phyloP scores from a whole-genome alignment of 345 rosid genomes.

The Brassica juncea region DNA sequence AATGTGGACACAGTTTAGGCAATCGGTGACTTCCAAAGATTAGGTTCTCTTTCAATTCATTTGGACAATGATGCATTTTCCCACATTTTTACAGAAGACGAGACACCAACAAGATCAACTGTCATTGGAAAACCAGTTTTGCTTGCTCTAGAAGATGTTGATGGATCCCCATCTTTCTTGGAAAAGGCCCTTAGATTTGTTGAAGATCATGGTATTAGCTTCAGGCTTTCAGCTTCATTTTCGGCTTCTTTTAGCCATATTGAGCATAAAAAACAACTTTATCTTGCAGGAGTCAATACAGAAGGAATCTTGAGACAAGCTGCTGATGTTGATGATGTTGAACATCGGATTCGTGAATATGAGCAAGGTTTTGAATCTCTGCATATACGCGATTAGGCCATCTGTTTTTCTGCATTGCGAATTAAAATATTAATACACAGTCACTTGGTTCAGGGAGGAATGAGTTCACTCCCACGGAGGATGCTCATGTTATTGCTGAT shows the following conservation, averaged over 20 bases:
- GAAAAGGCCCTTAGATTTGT: slow-evolving; percentile 93
- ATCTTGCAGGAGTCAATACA: slow-evolving; percentile 65
- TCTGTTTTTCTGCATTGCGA: neutral
- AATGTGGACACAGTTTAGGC: slow-evolving; percentile 5
- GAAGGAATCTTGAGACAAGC: slow-evolving; percentile 99
- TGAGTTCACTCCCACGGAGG: slow-evolving; percentile 71
- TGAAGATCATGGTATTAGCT: slow-evolving; percentile 79
- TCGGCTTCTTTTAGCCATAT: neutral
- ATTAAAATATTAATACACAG: slow-evolving; percentile 1
- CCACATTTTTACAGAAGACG: slow-evolving; percentile 52
- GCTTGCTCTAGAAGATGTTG: slow-evolving; percentile 95
- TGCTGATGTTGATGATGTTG: slow-evolving; percentile 96
- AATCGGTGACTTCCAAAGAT: neutral
- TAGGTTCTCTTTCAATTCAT: slow-evolving; percentile 26
- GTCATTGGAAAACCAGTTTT: slow-evolving; percentile 82
- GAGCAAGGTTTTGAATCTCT: slow-evolving; percentile 69
- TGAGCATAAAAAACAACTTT: slow-evolving; percentile 38
- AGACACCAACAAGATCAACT: slow-evolving; percentile 52
- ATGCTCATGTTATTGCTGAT: slow-evolving; percentile 90
- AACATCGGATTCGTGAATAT: slow-evolving; percentile 80
- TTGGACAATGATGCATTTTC: slow-evolving; percentile 19
- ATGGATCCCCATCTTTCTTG: slow-evolving; percentile 96
- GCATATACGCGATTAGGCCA: neutral
- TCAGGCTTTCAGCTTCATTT: slow-evolving; percentile 23
- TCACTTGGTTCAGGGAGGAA: slow-evolving; percentile 64